Base-by-base conservation (phyloP, 495 filamentous ascomycete species). In the Clavariopsis aquatica region DNA sequence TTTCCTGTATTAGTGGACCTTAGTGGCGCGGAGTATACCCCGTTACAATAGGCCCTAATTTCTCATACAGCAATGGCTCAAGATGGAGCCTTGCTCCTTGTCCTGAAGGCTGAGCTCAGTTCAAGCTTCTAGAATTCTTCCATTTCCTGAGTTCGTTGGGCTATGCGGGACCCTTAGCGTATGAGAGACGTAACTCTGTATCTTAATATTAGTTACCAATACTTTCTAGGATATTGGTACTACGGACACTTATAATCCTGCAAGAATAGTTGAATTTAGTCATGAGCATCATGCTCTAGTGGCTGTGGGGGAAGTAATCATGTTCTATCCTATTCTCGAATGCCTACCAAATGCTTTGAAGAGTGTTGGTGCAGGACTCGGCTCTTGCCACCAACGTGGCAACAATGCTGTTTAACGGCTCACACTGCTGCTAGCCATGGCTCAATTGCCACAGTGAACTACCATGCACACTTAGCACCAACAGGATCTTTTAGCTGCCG, bases 401-500 rank as follows among this genome's bases (percentile, higher is more conserved):
- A 5, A 34, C 12, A 34, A 34, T 34, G 31, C 31, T 5, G 31
- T 34, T 34, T 12, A 34, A 12, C 49, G n/a, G 26, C n/a, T n/a
- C n/a, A n/a, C n/a, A n/a, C n/a, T 34, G 31, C 49, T 19, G 10
- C 27, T 43, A n/a, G 34, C 24, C 13, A 10, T 7, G 27, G 27
- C 46, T 52, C 49, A 52, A 23, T 52, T 47, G 46, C 45, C 57
- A 23, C 57, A 43, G n/a, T 43, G 9, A n/a, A 43, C 4, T n/a
- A 17, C 31, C n/a, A 43, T 57, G 23, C 17, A 64, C 45, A 46
- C 62, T 52, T 52, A 64, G 62, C 62, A 31, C 38, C 38, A 28
- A 41, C 53, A 64, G 45, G 46, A 6, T 31, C 7, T 46, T 64
- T 46, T 64, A 64, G 62, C 20, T 26, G n/a, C 53, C 62, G 46